These are phyloP conservation scores for Megacollybia marginata DNA, from an alignment of 768 basidiomycete species.

Conservation along the genomic window DNA sequence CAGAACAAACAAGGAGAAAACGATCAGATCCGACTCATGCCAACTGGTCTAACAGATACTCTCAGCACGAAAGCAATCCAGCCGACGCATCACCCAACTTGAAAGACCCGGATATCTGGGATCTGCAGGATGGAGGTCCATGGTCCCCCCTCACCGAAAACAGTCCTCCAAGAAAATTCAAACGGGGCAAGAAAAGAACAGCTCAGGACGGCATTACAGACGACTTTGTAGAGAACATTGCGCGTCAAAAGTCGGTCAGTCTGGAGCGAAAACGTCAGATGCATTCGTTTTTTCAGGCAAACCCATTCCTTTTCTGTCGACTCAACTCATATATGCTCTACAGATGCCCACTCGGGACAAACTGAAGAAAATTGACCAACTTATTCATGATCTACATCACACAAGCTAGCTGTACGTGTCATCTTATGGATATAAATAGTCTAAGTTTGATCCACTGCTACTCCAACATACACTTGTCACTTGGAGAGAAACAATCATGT, in stretches of 20 bases:
- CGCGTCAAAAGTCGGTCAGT: conserved; percentile 28
- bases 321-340: background rate
- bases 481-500: conserved; percentile 10
- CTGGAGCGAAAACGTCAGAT: conserved; percentile 34
- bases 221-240: conserved; percentile 39
- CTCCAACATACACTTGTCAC: background rate
- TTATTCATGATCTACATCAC: conserved; percentile 29
- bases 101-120: no score
- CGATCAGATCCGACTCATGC: no score
- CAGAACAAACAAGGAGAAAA: no score
- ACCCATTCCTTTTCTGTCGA: conserved; percentile 5
- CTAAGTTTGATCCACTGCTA: background rate
- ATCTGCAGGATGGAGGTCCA: no score
- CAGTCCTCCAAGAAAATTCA: no score
- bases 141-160: no score
- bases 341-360: conserved; percentile 54
- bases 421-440: background rate
- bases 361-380: conserved; percentile 40
- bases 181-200: no score
- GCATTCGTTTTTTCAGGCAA: conserved; percentile 45
- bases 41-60: no score
- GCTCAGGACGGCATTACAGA: no score
- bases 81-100: no score
- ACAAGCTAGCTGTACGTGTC: background rate
- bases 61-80: no score